These are phyloP conservation scores for Macadamia tetraphylla DNA, from an alignment of 164 flowering plant species.

Conservation along the genomic window DNA sequence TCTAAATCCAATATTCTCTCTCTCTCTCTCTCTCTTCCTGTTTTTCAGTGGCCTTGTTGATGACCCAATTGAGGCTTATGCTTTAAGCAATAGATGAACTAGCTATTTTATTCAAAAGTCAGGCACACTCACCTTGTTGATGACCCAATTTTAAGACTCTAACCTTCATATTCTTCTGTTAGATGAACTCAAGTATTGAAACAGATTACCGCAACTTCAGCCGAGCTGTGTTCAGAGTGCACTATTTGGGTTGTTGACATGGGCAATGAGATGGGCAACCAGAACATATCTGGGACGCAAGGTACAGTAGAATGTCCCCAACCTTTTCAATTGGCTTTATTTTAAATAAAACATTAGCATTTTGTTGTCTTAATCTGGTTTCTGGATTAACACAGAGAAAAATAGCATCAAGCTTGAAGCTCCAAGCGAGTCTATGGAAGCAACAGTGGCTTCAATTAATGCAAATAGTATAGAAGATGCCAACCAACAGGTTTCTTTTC, in stretches of 20 bases:
- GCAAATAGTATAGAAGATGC: conserved; percentile 16
- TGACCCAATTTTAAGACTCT: conserved; percentile 3
- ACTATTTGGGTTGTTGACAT: conserved; percentile 29
- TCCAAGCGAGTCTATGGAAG: conserved; percentile 11
- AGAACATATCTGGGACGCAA: conserved; percentile 32
- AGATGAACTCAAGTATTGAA: neutral
- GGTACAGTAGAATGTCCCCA: conserved; percentile 22
- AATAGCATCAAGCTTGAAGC: conserved; percentile 16
- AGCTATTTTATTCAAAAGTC: conserved; percentile 17
- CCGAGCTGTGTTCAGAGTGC: conserved; percentile 10
- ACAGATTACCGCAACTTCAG: neutral
- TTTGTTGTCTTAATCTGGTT: neutral
- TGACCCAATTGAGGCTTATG: conserved; percentile 23
- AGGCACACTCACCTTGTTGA: no score
- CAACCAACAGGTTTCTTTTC: conserved; percentile 12
- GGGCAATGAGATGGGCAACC: conserved; percentile 60
- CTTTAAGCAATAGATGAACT: conserved; percentile 25
- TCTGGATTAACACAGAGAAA: conserved; percentile 27
- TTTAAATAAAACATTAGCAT: neutral
- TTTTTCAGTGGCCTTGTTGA: conserved; percentile 9
- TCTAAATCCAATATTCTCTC: neutral
- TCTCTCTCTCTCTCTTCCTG: neutral
- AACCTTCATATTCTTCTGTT: neutral
- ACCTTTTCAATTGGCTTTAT: neutral
- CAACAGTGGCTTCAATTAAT: conserved; percentile 1